Conservation (phyloP, 2,329 filamentous ascomycete genomes). For the Cylindrodendrum hubeiense region DNA sequence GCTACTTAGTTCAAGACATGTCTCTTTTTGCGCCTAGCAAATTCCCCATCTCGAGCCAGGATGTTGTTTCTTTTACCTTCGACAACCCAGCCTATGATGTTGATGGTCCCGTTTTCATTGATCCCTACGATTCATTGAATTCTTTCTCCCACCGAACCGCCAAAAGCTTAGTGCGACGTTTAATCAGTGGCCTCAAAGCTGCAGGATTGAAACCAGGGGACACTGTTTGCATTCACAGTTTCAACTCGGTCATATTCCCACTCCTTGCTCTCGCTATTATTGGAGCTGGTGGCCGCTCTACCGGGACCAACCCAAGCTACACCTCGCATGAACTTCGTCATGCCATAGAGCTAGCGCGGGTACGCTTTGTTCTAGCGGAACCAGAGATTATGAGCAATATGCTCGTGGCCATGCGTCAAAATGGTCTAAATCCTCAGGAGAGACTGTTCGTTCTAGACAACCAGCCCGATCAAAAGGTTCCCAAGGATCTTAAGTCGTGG, state of each 20-base stretch:
- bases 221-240: conserved; percentile 6
- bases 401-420: neutral
- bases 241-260: neutral
- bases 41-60: neutral
- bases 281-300: neutral
- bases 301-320: conserved; percentile 6
- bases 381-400: neutral
- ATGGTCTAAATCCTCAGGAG: neutral
- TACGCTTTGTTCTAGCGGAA: neutral
- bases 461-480: neutral
- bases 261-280: neutral
- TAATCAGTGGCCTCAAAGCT: neutral
- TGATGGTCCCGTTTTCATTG: neutral
- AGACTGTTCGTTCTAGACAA: neutral
- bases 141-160: neutral
- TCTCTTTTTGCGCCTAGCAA: neutral
- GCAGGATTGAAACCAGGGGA: neutral
- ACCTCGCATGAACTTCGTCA: neutral
- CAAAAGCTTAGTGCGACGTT: neutral
- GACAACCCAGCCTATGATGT: neutral
- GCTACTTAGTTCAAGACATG: neutral
- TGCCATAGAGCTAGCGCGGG: neutral
- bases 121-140: neutral
- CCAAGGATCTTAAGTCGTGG: neutral
- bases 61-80: neutral